Conservation (phyloP, 139 green algal species). For the Trebouxia sp. region DNA sequence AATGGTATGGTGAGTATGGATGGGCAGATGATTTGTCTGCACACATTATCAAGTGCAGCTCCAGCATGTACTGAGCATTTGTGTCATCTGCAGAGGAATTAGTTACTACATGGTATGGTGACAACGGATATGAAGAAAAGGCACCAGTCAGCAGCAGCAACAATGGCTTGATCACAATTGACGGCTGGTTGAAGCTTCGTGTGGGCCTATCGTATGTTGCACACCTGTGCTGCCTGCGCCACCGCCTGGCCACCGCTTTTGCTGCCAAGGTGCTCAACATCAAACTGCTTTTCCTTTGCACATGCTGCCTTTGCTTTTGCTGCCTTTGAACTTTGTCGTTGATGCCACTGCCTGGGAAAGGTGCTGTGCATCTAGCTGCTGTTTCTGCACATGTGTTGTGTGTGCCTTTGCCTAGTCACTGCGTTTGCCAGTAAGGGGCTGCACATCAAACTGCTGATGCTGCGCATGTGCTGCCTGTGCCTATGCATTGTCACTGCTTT, state of each 20-base stretch:
- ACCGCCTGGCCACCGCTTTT: constrained; percentile 49
- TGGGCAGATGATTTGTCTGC: no score
- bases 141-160: neutral
- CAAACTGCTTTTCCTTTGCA: neutral
- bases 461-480: neutral
- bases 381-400: neutral
- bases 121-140: neutral
- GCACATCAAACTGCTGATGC: neutral
- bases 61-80: no score
- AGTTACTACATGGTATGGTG: no score
- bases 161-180: constrained; percentile 40
- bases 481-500: neutral
- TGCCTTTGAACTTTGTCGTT: neutral
- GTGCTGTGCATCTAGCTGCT: neutral
- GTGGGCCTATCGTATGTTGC: constrained; percentile 20
- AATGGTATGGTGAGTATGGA: no score
- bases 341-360: neutral
- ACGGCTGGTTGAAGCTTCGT: constrained; percentile 52
- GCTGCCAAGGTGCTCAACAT: constrained; percentile 36
- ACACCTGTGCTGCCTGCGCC: constrained; percentile 41
- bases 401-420: neutral
- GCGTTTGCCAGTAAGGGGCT: neutral
- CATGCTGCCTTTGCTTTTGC: neutral
- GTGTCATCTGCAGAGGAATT: no score
- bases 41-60: no score